Evolutionary conservation across 495 filamentous ascomycete species (phyloP).

Genomic region (Apodospora peruviana): DNA sequence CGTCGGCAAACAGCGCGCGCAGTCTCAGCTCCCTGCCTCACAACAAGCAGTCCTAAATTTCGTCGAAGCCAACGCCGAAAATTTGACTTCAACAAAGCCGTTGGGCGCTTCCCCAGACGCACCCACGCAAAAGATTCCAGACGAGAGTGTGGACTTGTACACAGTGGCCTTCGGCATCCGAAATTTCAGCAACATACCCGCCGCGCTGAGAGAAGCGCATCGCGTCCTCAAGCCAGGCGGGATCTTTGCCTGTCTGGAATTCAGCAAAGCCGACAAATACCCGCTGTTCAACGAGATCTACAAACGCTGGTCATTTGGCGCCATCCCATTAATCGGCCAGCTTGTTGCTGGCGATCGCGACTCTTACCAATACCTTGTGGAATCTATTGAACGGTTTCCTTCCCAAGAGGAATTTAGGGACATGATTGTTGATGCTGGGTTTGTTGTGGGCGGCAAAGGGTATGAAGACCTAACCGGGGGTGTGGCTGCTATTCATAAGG

Average conservation of each 20-base stretch:
- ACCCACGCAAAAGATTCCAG: conserved; percentile 38
- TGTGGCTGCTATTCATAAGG: conserved; percentile 93
- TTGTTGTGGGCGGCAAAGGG: conserved; percentile 72
- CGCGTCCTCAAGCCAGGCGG: conserved; percentile 91
- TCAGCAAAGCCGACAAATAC: conserved; percentile 70
- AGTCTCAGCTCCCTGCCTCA: conserved; percentile 28
- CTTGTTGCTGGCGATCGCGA: conserved; percentile 89
- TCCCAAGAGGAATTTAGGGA: conserved; percentile 73
- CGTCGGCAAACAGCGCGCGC: conserved; percentile 74
- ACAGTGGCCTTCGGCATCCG: conserved; percentile 97
- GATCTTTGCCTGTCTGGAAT: conserved; percentile 95
- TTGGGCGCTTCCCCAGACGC: conserved; percentile 3
- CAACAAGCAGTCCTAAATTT: conserved; percentile 58
- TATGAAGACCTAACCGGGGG: conserved; percentile 87
- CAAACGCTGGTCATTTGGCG: conserved; percentile 91
- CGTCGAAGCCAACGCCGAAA: conserved; percentile 86
- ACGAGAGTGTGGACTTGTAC: conserved; percentile 75
- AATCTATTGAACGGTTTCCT: conserved; percentile 94
- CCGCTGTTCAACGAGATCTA: conserved; percentile 76
- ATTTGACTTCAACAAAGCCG: conserved; percentile 38
- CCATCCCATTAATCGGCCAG: conserved; percentile 93
- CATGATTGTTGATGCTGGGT: conserved; percentile 88
- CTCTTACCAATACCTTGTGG: conserved; percentile 97
- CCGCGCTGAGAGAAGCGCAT: conserved; percentile 72
- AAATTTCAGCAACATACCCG: conserved; percentile 86